Evolutionary conservation across 208 protist species (phyloP), one percentile per base, ranked within the genome.

Genomic region (Leishmania guyanensis): DNA sequence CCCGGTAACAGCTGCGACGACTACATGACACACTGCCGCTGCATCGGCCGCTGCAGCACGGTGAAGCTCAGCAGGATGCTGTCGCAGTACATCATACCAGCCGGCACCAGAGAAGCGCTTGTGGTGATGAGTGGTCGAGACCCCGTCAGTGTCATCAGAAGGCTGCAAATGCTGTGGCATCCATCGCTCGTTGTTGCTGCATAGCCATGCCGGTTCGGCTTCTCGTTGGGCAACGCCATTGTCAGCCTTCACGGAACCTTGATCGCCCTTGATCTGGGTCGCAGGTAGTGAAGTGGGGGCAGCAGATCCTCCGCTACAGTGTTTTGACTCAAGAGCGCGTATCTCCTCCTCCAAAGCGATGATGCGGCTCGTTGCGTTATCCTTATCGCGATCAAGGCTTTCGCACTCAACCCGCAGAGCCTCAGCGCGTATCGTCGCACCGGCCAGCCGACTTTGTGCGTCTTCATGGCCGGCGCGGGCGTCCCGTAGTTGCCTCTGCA

Each of bases 401-500:
- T 73, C 60, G 48, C 65, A 43, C 77, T 85, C 81, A 2, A 39
- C 77, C 64, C 81, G 70, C 46, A 85, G 36, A 3, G 77, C 81
- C n/a, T 85, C 77, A 17, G 66, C 74, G 22, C 73, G 81, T 29
- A 85, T 51, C 5, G 66, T 74, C 6, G 74, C 70, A 22, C 75
- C 46, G 0, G 75, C 81, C 12, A 81, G 33, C 10, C 71, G 22
- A 16, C 22, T 64, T 46, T 70, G 33, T 16, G 29, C 72, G 22
- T 78, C 73, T 43, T 81, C 72, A 50, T 82, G 51, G 5, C 78
- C 82, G 43, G 77, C 56, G 14, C 62, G 69, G 2, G 56, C 58
- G 29, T 33, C 66, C 29, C 65, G 78, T 51, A 86, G 60, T 36
- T 86, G 83, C 65, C 75, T 50, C 60, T 65, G 53, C 26, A 86